Evolutionary conservation across 768 basidiomycete species (phyloP).

Genomic region (Leucocoprinus leucothites): DNA sequence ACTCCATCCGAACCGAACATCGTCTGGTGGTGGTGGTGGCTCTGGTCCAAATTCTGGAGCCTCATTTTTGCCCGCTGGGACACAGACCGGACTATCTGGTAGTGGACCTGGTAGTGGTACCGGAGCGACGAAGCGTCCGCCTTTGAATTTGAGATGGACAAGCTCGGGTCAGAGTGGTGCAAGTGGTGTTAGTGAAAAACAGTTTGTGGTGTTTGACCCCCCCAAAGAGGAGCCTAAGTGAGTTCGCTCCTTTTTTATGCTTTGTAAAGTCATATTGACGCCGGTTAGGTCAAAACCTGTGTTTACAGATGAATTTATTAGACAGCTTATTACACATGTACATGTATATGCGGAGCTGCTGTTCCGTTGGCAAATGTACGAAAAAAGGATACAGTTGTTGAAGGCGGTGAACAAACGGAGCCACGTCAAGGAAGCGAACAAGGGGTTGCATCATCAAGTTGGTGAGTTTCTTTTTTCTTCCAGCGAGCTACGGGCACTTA

Average conservation of each 20-base stretch:
- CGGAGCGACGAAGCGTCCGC: constrained; percentile 27
- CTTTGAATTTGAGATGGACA: constrained; percentile 37
- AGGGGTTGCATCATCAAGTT: constrained; percentile 28
- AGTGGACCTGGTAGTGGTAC: constrained; percentile 20
- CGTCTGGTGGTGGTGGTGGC: constrained; percentile 14
- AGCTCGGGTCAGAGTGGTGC: constrained; percentile 21
- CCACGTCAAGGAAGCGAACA: constrained; percentile 15
- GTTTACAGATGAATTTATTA: constrained; percentile 37
- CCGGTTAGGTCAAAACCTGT: constrained; percentile 20
- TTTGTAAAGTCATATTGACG: constrained; percentile 4
- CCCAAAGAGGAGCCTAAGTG: constrained; percentile 22
- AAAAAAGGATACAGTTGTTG: constrained; percentile 71
- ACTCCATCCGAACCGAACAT: constrained; percentile 29
- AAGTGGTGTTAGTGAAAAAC: constrained; percentile 19
- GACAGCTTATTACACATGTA: constrained; percentile 51
- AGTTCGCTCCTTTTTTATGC: constrained; percentile 15
- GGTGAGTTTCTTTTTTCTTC: constrained; percentile 24
- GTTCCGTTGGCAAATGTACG: constrained; percentile 66
- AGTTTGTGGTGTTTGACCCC: constrained; percentile 34
- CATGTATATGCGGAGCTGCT: constrained; percentile 73
- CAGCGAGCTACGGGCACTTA: no score
- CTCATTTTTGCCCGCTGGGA: constrained; percentile 42
- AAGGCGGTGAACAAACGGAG: constrained; percentile 49
- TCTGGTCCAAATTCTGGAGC: constrained; percentile 12
- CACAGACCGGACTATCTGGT: no score